Evolutionary conservation across 306 rosid species (phyloP).

Genomic region (Parietaria judaica): DNA sequence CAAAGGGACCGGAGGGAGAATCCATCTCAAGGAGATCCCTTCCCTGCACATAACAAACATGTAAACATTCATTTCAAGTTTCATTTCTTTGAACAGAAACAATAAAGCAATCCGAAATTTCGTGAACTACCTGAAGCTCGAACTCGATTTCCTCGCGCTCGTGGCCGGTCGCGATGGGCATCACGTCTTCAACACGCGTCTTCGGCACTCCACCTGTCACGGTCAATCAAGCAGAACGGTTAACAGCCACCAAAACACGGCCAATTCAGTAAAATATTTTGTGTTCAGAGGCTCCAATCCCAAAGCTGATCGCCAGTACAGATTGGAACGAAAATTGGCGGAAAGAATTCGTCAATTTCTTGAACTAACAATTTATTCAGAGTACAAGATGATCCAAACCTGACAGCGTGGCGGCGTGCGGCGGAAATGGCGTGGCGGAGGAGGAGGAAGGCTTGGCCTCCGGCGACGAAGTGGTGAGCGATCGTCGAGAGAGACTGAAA

Average conservation of each 20-base stretch:
- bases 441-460: constrained; percentile 6
- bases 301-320: too few relatives aligned
- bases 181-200: constrained; percentile 22
- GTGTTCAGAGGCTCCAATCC: not conserved
- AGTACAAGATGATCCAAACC: not conserved
- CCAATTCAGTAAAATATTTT: not conserved
- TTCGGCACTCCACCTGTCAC: constrained; percentile 16
- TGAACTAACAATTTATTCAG: not conserved
- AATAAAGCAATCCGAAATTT: not conserved
- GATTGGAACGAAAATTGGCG: too few relatives aligned
- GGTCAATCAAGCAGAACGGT: not conserved
- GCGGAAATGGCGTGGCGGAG: constrained; percentile 7
- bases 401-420: constrained; percentile 3
- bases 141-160: constrained; percentile 34
- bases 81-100: too few relatives aligned
- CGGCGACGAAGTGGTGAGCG: constrained; percentile 9
- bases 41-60: constrained; percentile 27
- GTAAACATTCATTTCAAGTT: not conserved
- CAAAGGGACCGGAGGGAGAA: constrained; percentile 36
- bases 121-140: constrained; percentile 26
- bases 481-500: constrained; percentile 12
- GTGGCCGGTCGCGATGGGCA: constrained; percentile 33
- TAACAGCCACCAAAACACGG: not conserved
- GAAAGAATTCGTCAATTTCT: not conserved
- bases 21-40: constrained; percentile 34